Conservation (phyloP, 768 basidiomycete species). For the Tricholoma hemisulphureum region DNA sequence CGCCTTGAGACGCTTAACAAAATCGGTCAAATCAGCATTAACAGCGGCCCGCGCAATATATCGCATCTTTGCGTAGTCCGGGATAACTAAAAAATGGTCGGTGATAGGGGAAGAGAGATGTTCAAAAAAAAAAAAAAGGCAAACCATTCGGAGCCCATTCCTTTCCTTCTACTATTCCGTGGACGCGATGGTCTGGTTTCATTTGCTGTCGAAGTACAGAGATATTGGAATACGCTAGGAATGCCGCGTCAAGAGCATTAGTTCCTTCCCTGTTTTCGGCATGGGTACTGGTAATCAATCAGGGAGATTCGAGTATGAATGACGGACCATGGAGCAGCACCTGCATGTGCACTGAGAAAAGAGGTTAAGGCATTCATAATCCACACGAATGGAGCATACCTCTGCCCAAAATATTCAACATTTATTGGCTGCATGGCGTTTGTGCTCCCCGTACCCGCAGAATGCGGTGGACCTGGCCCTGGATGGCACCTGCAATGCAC, state of each 20-base stretch:
- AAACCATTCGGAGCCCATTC: conserved; percentile 70
- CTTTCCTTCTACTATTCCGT: conserved; percentile 72
- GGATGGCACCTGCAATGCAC: conserved; percentile 68
- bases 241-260: conserved; percentile 87
- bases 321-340: conserved; percentile 68
- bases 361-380: conserved; percentile 4
- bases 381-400: conserved; percentile 41
- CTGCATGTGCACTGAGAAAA: conserved; percentile 66
- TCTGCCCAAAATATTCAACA: conserved; percentile 73
- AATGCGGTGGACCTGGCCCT: conserved; percentile 49
- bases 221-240: conserved; percentile 76
- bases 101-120: neutral
- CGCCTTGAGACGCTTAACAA: conserved; percentile 58
- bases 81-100: conserved; percentile 56
- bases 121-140: conserved; percentile 10
- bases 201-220: conserved; percentile 86
- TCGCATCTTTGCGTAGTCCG: conserved; percentile 74
- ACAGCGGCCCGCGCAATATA: conserved; percentile 74
- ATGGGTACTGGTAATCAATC: conserved; percentile 4
- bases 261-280: conserved; percentile 59
- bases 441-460: conserved; percentile 50
- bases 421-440: conserved; percentile 64
- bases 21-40: conserved; percentile 48
- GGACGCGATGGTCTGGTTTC: conserved; percentile 75
- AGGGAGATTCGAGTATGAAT: neutral